phyloP scores from a whole-genome alignment of 176 grass and related monocot species.

The Lolium rigidum region DNA sequence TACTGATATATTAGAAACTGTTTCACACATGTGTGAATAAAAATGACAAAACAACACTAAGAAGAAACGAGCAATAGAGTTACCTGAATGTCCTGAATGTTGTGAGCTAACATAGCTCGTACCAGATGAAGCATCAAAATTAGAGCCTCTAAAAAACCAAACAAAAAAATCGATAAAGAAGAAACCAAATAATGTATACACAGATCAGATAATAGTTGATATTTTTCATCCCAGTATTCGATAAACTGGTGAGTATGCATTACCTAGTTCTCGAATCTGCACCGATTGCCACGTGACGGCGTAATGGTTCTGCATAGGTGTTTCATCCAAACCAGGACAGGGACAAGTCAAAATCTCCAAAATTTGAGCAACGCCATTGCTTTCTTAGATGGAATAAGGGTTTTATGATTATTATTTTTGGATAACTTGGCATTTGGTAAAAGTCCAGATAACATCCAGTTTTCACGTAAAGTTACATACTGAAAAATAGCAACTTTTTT shows the following conservation, averaged over 20 bases:
- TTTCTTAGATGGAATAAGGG: not conserved
- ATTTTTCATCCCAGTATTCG: not conserved
- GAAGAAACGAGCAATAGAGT: not conserved
- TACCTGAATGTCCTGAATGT: conserved; percentile 63
- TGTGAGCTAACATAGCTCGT: conserved; percentile 64
- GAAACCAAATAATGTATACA: conserved; percentile 24
- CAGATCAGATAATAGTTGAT: not conserved
- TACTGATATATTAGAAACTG: not conserved
- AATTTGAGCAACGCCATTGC: not conserved
- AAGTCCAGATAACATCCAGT: not conserved
- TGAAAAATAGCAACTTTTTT: not conserved
- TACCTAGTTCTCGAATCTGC: conserved; percentile 69
- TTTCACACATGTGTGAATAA: conserved; percentile 26
- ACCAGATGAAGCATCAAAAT: conserved; percentile 54
- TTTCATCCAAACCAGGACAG: not conserved
- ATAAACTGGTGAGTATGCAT: not conserved
- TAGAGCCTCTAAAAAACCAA: conserved; percentile 34
- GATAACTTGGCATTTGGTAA: not conserved
- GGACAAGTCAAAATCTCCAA: conserved; percentile 3
- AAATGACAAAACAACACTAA: conserved; percentile 1
- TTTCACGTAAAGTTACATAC: not conserved
- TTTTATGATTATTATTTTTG: not conserved
- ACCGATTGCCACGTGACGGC: conserved; percentile 58
- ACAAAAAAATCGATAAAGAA: conserved; percentile 1
- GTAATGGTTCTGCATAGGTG: conserved; percentile 53